Evolutionary conservation across 2,329 filamentous ascomycete species (phyloP), one percentile per base, ranked within the genome.

Genomic region (Aspergillus tanneri): DNA sequence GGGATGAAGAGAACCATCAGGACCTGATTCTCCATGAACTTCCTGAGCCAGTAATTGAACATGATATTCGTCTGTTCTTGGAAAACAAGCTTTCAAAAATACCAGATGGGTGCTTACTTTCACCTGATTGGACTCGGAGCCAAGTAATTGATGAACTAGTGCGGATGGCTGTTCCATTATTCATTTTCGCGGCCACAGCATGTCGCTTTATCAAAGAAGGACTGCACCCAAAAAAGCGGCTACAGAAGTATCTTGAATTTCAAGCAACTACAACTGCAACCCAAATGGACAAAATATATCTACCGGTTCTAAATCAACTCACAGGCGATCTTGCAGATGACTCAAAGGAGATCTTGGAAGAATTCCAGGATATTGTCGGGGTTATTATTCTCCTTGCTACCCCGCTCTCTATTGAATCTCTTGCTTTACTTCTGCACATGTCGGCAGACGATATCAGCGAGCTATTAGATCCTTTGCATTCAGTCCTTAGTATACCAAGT

Each of bases 21-120:
- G 53, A 59, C 38, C 14, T 61, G 12, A 46, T 47, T 30, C 56
- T 65, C 10, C 47, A 53, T 45, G 47, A 64, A 5, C 47, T 66
- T 3, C 43, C 58, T 5, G 27, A 50, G 14, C 16, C 24, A 8
- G 57, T 52, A 4, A 52, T 59, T 11, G 25, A 58, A 40, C 50
- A 50, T 11, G 58, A 63, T 38, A 60, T 63, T 19, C 23, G 16
- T 1, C 8, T 61, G 19, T 63, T 54, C 44, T 45, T 64, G 1
- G 14, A 49, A 11, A 1, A 56, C 27, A 41, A 48, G 12, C 43
- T 63, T 23, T 32, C 43, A 10, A 35, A 50, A 18, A 52, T 60
- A 7, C 39, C 40, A 28, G 8, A 45, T 5, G 43, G 56, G 5
- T 23, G 40, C 3, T 43, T 28, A 8, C 28, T 58, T 8, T 11